phyloP scores from a whole-genome alignment of 1,139 yeast species.

The Suhomyces maxii region DNA sequence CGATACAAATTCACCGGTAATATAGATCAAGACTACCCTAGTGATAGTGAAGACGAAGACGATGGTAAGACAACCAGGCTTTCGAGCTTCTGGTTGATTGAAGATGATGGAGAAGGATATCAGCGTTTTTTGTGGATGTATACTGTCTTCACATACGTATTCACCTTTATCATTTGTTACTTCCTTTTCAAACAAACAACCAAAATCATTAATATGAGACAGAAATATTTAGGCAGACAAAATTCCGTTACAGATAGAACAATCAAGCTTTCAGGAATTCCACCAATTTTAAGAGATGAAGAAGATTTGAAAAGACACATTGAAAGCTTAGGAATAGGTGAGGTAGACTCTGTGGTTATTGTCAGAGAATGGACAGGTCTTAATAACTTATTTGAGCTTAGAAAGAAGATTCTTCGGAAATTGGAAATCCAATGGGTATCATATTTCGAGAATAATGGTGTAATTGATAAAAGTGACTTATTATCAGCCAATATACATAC shows the following conservation, averaged over 20 bases:
- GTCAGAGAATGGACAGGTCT: slow-evolving; percentile 84
- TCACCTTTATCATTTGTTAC: slow-evolving; percentile 67
- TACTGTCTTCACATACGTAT: slow-evolving; percentile 81
- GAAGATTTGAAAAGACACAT: slow-evolving; percentile 68
- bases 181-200: slow-evolving; percentile 68
- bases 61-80: slow-evolving; percentile 2
- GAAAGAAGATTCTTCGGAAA: slow-evolving; percentile 53
- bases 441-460: slow-evolving; percentile 50
- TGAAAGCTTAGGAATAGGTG: slow-evolving; percentile 76
- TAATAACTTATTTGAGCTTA: slow-evolving; percentile 60
- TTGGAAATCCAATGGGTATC: slow-evolving; percentile 79
- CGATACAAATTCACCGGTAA: slow-evolving; percentile 70
- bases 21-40: slow-evolving; percentile 53
- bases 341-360: slow-evolving; percentile 70
- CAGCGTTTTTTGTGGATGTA: slow-evolving; percentile 46
- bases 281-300: slow-evolving; percentile 73
- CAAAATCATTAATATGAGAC: slow-evolving; percentile 73
- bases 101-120: slow-evolving; percentile 13
- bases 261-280: slow-evolving; percentile 87
- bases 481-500: slow-evolving; percentile 29
- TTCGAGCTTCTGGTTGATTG: not conserved
- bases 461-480: slow-evolving; percentile 32
- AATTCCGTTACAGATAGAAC: slow-evolving; percentile 92
- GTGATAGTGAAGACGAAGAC: slow-evolving; percentile 38
- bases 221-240: slow-evolving; percentile 80